A percentile compares a stretch with the other conserved stretches of the same genome.
Conservation (phyloP, 768 basidiomycete genomes). For the Termitomyces sp. region DNA sequence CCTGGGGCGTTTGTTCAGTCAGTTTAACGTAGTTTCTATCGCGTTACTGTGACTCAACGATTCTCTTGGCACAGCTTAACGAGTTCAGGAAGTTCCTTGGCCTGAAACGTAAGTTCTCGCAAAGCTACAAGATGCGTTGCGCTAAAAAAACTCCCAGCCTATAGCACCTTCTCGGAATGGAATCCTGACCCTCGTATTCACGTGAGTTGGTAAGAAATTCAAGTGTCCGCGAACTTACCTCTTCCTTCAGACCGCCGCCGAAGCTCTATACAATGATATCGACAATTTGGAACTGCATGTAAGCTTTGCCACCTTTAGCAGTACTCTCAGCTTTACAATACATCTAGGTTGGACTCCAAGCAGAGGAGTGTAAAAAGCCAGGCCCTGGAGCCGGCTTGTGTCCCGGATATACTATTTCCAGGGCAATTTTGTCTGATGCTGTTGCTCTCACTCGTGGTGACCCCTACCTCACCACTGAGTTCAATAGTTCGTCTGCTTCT, state of each 20-base stretch:
- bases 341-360: conserved; percentile 58
- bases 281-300: conserved; percentile 81
- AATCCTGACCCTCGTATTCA: conserved; percentile 57
- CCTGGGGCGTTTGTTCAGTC: conserved; percentile 73
- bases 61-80: conserved; percentile 42
- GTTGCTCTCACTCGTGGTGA: conserved; percentile 76
- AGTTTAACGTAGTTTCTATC: conserved; percentile 20
- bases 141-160: conserved; percentile 38
- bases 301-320: conserved; percentile 18
- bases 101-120: conserved; percentile 50
- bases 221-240: not conserved
- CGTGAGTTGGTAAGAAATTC: conserved; percentile 29
- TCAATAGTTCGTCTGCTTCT: conserved; percentile 54
- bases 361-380: conserved; percentile 66
- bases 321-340: not conserved
- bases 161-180: conserved; percentile 67
- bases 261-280: conserved; percentile 64
- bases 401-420: conserved; percentile 80
- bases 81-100: conserved; percentile 73
- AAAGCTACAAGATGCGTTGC: not conserved
- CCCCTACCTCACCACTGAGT: conserved; percentile 73
- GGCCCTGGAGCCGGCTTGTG: conserved; percentile 73
- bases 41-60: conserved; percentile 5
- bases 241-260: conserved; percentile 50
- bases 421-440: conserved; percentile 82